Evolutionary conservation across 208 protist species (phyloP).

Genomic region (Leishmania major): DNA sequence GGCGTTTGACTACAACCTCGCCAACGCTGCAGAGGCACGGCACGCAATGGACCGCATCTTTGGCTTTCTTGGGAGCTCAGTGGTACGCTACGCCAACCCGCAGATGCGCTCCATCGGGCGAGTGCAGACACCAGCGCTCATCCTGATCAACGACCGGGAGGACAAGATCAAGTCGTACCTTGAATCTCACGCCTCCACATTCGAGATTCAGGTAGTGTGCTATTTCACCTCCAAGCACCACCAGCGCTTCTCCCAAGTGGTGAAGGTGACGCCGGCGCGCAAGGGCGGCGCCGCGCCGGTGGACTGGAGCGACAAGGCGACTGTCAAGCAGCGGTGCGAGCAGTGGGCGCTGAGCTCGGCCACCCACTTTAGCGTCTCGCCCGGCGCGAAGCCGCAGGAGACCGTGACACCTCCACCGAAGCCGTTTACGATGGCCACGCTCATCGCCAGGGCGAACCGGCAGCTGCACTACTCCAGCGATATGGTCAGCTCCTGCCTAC

Average conservation of each 20-base stretch:
- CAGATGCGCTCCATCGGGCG: constrained; percentile 91
- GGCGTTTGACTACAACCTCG: constrained; percentile 83
- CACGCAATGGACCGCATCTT: constrained; percentile 93
- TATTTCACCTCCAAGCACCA: constrained; percentile 48
- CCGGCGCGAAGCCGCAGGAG: constrained; percentile 35
- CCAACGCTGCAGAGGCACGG: constrained; percentile 85
- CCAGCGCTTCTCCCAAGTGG: constrained; percentile 60
- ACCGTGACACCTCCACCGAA: constrained; percentile 55
- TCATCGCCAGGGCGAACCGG: constrained; percentile 86
- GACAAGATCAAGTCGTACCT: constrained; percentile 66
- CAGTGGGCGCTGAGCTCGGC: constrained; percentile 40
- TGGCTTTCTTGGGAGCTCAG: constrained; percentile 90
- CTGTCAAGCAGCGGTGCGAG: constrained; percentile 24
- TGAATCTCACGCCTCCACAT: constrained; percentile 59
- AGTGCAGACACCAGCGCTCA: constrained; percentile 91
- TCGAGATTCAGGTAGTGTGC: constrained; percentile 61
- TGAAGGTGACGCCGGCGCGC: constrained; percentile 39
- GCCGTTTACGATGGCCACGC: constrained; percentile 90
- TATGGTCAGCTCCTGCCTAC: constrained; percentile 71
- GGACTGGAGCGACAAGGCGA: constrained; percentile 41
- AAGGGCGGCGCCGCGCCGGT: constrained; percentile 18
- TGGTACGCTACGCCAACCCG: constrained; percentile 86
- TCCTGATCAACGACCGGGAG: constrained; percentile 85
- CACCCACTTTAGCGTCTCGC: constrained; percentile 29
- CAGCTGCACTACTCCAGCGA: constrained; percentile 84